These are phyloP conservation scores for Penicillium rolfsii DNA, from an alignment of 2,329 filamentous ascomycete species.

Conservation along the genomic window DNA sequence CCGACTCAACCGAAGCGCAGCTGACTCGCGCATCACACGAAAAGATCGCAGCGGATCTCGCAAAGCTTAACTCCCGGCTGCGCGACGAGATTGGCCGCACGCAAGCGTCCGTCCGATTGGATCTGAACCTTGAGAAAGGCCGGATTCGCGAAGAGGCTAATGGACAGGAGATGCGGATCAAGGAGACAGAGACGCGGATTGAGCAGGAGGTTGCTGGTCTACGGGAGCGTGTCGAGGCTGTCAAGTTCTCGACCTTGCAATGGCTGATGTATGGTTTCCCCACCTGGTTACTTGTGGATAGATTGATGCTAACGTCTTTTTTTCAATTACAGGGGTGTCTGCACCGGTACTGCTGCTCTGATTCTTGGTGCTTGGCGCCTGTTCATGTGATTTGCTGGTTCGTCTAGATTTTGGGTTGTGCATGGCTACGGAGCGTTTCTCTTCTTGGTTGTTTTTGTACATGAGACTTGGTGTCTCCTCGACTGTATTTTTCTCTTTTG, in stretches of 20 bases:
- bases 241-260: conserved; percentile 97
- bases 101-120: conserved; percentile 87
- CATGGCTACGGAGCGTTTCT: conserved; percentile 28
- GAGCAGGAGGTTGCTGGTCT: conserved; percentile 94
- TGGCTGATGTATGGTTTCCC: conserved; percentile 83
- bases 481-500: conserved; percentile 20
- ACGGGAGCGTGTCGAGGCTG: conserved; percentile 88
- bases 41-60: conserved; percentile 88
- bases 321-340: conserved; percentile 57
- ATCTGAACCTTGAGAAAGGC: conserved; percentile 95
- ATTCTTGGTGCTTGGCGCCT: conserved; percentile 70
- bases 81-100: conserved; percentile 93
- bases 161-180: conserved; percentile 94
- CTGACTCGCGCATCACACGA: conserved; percentile 90
- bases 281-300: not conserved
- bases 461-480: conserved; percentile 12
- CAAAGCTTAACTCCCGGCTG: conserved; percentile 85
- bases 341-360: conserved; percentile 66
- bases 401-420: conserved; percentile 11
- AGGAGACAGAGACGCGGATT: conserved; percentile 97
- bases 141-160: conserved; percentile 95
- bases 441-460: conserved; percentile 10
- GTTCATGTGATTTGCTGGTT: conserved; percentile 56
- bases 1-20: conserved; percentile 87
- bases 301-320: conserved; percentile 32